Base-by-base conservation (phyloP, 2,329 filamentous ascomycete species). In the Penicillium frequentans region DNA sequence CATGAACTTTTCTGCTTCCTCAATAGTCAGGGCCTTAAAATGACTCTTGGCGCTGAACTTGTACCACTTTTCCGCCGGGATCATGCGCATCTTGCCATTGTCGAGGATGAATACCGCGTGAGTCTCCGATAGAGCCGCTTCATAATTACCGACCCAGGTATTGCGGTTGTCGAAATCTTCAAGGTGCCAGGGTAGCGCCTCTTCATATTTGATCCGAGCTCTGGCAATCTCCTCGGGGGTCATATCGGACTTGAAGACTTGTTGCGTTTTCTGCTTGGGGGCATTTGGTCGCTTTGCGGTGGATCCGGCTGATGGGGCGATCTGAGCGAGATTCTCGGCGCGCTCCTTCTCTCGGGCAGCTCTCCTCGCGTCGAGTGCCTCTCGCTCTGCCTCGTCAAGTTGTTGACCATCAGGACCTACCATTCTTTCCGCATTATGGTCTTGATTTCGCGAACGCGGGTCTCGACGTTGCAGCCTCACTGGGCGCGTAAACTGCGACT, bases 121-220 rank as follows among this genome's bases (percentile, higher is more conserved):
- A 1, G 80, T 82, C 67, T 93, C 88, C 0, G 93, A 96, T 37
- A 98, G 82, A 19, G 92, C 90, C 26, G 90, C 89, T 67, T 98
- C 90, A 66, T 98, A 97, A 55, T 88, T 90, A 45, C 93, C 95
- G 33, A 95, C 88, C 91, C 93, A 98, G 3, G 90, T 90, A 67
- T 96, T 93, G 73, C 93, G 96, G 62, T 92, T 91, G 68, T 99
- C 93, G 42, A 93, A 96, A 73, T 99, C 95, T 72, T 99, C 95
- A 35, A 99, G 76, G 72, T 97, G 93, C 95, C 95, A 99, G 6
- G 95, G 95, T 49, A 97, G 80, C 4, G 93, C 91, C 74, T 99
- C 95, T 72, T 98, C 95, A 64, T 98, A 99, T 61, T 93, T 84
- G 43, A 87, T 77, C 57, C 85, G 80, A 43, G 82, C 79, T 49